phyloP scores from a whole-genome alignment of 257 asterid species.

The Striga asiatica region DNA sequence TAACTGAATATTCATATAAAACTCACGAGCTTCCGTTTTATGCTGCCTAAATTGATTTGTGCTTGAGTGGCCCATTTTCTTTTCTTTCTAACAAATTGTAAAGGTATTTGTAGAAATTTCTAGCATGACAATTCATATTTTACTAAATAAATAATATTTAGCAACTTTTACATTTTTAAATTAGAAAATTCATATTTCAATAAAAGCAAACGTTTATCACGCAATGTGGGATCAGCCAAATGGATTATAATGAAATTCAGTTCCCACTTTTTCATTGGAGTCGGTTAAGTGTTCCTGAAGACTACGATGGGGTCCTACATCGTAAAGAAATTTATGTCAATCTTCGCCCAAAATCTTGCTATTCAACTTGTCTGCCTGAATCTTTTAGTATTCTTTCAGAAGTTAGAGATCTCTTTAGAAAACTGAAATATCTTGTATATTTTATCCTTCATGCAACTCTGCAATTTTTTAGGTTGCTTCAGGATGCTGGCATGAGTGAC shows the following conservation, averaged over 20 bases:
- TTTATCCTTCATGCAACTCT: constrained; percentile 3
- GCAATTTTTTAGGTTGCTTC: constrained; percentile 58
- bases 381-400: neutral
- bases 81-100: neutral
- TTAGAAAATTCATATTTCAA: no score
- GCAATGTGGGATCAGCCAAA: no score
- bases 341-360: neutral
- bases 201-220: no score
- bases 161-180: no score
- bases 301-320: neutral
- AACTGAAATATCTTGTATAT: no score
- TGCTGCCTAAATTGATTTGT: neutral
- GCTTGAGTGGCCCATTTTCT: neutral
- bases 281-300: no score
- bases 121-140: neutral
- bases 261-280: neutral
- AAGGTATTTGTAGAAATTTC: no score
- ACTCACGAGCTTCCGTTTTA: no score
- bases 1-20: neutral
- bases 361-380: neutral
- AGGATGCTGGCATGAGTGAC: constrained; percentile 87
- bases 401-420: no score
- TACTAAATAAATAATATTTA: neutral
- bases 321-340: neutral
- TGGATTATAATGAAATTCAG: no score